Evolutionary conservation across 2,329 filamentous ascomycete species (phyloP), one percentile per base, ranked within the genome.

Genomic region (Ilyonectria robusta): DNA sequence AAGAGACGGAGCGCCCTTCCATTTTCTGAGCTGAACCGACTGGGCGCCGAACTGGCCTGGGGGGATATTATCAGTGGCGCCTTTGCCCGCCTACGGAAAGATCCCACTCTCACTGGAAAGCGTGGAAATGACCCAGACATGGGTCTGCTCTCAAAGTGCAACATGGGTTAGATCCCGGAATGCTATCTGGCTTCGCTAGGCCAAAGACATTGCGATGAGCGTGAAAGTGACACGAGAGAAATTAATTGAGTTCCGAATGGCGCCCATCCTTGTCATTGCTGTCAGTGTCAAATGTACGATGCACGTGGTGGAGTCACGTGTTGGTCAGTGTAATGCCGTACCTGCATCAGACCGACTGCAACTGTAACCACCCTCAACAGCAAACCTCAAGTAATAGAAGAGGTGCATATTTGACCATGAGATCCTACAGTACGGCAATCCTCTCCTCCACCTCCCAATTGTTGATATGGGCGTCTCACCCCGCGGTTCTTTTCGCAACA

Each of bases 1-100:
- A 65, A 61, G 62, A 65, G 44, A 65, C 62, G 62, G 62, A 60
- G 50, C 40, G 48, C 23, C 15, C 50, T 48, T 50, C 31, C 31
- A 19, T 21, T 23, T 35, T 23, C 50, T 15, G 31, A 35, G 50
- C 31, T 33, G 31, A 53, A 53, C 19, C n/a, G 50, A 35, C 29
- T 11, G 10, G 29, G 29, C 47, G 23, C 10, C 50, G 19, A 13
- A n/a, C 50, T 26, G n/a, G 50, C 50, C 9, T 33, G n/a, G 50
- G 48, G 23, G 50, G 50, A 35, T 21, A 35, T 53, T 53, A 21
- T 23, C 31, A 11, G 50, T 21, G 50, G 31, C 50, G 50, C 50
- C 15, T 23, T 53, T 8, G n/a, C 10, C 50, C 10, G n/a, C n/a
- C 31, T n/a, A 21, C 23, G 29, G 15, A 33, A 35, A 33, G 50